Conservation (phyloP, 202 grass and related monocot genomes). For the Elaeis oleifera region DNA sequence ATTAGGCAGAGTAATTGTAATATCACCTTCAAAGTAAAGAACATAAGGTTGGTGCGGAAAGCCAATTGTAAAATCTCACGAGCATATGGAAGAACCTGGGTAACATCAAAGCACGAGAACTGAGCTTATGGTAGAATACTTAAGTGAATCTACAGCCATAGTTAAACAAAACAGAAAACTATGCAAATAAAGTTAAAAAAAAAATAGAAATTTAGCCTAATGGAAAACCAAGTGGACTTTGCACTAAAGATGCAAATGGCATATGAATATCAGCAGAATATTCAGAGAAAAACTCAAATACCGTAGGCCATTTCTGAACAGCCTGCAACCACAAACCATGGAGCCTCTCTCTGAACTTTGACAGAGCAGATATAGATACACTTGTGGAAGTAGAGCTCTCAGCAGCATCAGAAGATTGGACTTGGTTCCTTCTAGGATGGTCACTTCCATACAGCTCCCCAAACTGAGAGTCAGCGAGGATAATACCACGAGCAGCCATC, state of each 20-base stretch:
- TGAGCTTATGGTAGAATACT: conserved; percentile 1
- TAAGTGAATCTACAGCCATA: too few relatives aligned
- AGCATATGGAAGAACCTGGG: conserved; percentile 75
- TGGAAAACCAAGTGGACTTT: conserved; percentile 1
- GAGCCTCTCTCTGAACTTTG: conserved; percentile 45
- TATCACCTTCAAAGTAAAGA: conserved; percentile 98
- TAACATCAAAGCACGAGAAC: not conserved
- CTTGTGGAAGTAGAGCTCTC: conserved; percentile 29
- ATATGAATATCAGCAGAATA: conserved; percentile 13
- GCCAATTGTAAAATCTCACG: conserved; percentile 77
- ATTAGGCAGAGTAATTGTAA: not conserved
- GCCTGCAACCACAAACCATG: conserved; percentile 53
- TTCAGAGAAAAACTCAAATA: conserved; percentile 25
- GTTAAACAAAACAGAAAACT: too few relatives aligned
- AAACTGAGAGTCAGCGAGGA: conserved; percentile 54
- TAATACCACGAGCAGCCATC: conserved; percentile 74
- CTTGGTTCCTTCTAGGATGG: conserved; percentile 27
- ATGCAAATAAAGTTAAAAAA: too few relatives aligned
- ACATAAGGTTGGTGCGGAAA: conserved; percentile 88
- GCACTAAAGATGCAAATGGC: conserved; percentile 23
- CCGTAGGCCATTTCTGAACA: conserved; percentile 78
- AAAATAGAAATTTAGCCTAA: conserved; percentile 1
- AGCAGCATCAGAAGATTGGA: conserved; percentile 22
- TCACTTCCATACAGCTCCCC: conserved; percentile 41
- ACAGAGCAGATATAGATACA: conserved; percentile 31